Evolutionary conservation across 2,329 filamentous ascomycete genomes (phyloP), one percentile per base, ranked within the genome.

Genomic region (Cordyceps militaris): DNA sequence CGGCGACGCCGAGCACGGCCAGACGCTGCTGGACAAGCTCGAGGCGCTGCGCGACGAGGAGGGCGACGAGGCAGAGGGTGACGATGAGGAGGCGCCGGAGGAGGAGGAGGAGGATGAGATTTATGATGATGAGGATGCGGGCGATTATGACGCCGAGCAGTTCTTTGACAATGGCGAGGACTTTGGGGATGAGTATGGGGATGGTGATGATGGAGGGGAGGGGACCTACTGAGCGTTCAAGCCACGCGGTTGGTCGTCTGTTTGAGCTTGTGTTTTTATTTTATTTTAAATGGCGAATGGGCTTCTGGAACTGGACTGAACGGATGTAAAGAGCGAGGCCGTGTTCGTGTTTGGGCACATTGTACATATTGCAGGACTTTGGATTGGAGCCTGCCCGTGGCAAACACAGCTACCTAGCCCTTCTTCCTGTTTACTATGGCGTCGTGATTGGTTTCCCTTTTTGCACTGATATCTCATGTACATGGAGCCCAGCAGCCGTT

Each of bases 131-230:
- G 80, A 83, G 59, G 79, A 81, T 50, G 82, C 79, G 1, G 81
- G 82, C 8, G 82, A 84, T 60, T 85, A 85, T 65, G 78, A 84
- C 46, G 82, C 82, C 2, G 82, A 85, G 64, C 75, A 75, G 10
- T 84, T 84, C 70, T 84, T 84, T 48, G 81, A 84, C 60, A 79
- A 76, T 24, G 80, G 79, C 13, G 79, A 81, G 60, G 79, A 82
- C 24, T 76, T 80, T 54, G 76, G 77, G 36, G 76, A 79, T 23
- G 79, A 80, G 48, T 76, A 76, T 49, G 79, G 74, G 3, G 77
- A 77, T 10, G 77, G 76, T 8, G 80, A 80, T 24, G 81, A 80
- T 34, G 55, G 55, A 13, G 79, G 73, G 42, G 74, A 75, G 61
- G 71, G 70, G 8, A 74, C 72, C 4, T 74, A 71, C 48, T 74